Conservation (phyloP, 2,329 filamentous ascomycete genomes). For the Pseudogymnoascus sp. region DNA sequence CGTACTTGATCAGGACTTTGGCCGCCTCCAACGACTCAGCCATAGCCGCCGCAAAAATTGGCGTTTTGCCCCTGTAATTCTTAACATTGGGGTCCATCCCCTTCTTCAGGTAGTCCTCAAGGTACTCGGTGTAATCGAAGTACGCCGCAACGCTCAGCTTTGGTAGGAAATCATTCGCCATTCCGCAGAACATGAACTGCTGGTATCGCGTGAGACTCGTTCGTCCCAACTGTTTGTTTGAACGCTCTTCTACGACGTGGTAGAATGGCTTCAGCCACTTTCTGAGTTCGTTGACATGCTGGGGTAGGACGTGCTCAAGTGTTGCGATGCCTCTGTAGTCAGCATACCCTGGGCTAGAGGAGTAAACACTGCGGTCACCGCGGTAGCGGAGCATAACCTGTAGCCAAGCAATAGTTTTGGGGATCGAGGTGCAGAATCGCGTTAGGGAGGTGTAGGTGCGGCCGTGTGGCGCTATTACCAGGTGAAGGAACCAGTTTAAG, state of each 20-base stretch:
- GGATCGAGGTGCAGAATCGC: background rate
- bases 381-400: background rate
- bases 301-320: background rate
- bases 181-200: background rate
- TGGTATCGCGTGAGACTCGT: background rate
- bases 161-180: background rate
- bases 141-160: background rate
- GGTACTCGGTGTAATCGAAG: background rate
- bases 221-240: no score
- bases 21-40: background rate
- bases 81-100: background rate
- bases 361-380: background rate
- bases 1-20: background rate
- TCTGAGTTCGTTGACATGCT: background rate
- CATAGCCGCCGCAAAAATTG: background rate
- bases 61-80: background rate
- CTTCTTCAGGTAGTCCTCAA: background rate
- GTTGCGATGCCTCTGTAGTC: background rate
- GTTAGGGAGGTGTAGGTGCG: background rate
- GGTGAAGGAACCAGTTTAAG: conserved; percentile 3
- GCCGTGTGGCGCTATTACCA: background rate
- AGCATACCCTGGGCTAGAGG: background rate
- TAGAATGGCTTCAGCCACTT: background rate
- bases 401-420: background rate
- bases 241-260: background rate